Evolutionary conservation across 192 early-diverging fungal species (phyloP).

Genomic region (Coemansia sp.): DNA sequence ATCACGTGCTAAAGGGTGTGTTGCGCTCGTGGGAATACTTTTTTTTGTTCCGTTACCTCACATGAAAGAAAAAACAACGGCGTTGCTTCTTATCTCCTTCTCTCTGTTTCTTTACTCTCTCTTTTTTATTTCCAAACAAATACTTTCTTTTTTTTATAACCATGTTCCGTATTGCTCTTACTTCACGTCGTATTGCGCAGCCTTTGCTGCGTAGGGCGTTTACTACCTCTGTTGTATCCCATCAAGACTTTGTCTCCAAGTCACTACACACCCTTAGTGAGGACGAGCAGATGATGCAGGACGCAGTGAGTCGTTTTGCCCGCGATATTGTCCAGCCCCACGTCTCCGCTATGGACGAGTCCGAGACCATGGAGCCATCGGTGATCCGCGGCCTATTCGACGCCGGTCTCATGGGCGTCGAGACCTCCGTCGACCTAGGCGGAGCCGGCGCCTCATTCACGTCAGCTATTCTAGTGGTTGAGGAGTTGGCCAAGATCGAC

Average conservation of each 20-base stretch:
- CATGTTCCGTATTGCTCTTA: conserved; percentile 18
- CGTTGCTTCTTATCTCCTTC: neutral
- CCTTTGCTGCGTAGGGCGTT: neutral
- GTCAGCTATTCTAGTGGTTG: conserved; percentile 83
- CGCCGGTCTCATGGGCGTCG: conserved; percentile 94
- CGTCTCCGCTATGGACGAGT: conserved; percentile 91
- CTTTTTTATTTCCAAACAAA: neutral
- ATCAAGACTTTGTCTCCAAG: conserved; percentile 8
- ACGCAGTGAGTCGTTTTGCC: conserved; percentile 80
- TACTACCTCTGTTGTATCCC: neutral
- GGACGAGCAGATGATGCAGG: conserved; percentile 85
- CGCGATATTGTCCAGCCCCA: conserved; percentile 83
- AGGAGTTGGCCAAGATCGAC: conserved; percentile 96
- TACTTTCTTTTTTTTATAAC: neutral
- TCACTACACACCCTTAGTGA: conserved; percentile 87
- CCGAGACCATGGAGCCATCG: conserved; percentile 76
- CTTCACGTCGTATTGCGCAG: conserved; percentile 16
- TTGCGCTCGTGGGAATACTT: neutral
- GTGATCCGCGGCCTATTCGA: conserved; percentile 89
- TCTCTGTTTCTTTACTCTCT: neutral
- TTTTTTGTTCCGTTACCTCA: neutral
- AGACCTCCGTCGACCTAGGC: conserved; percentile 78
- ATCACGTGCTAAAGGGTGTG: conserved; percentile 3
- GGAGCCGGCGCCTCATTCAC: conserved; percentile 84
- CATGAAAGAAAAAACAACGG: neutral